Evolutionary conservation across 2,329 filamentous ascomycete genomes (phyloP), one percentile per base, ranked within the genome.

Genomic region (Penicillium brasilianum): DNA sequence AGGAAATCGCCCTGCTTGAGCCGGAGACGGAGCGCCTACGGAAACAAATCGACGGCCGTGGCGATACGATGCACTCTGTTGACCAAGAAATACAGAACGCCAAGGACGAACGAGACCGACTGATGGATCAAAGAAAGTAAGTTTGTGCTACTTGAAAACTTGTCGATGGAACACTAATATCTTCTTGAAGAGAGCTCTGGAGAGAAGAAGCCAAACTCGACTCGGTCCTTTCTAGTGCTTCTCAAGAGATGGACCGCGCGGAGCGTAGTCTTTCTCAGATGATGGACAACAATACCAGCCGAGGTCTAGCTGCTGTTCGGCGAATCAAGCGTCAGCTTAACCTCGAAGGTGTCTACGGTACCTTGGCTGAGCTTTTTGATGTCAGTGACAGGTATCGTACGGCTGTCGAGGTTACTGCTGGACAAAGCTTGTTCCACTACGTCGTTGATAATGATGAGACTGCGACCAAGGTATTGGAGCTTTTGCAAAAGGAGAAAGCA

Each of bases 361-460:
- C 93, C 0, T 79, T 99, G 39, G 93, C 94, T 4, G 96, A 99
- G 75, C 85, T 99, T n/a, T 87, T 98, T 69, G 87, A 93, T 57
- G 92, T 97, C 52, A 87, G 84, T 60, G 92, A 97, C 56, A 86
- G 87, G 56, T 98, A 97, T 78, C 88, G 93, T 62, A 88, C 93
- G 11, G 92, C 95, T 1, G 90, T 96, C 10, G 95, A 99, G 78
- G 92, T 96, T 69, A 95, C 93, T 55, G 95, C 94, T 2, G 95
- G 95, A 18, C 89, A 89, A 65, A 96, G 92, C 74, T 83, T 99
- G 9, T 99, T 99, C 79, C 92, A 99, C 77, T 97, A 97, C 67
- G 88, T 99, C 11, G 94, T 98, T 46, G 94, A 99, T 75, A 94
- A 90, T 53, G 92, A 96, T 62, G 87, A 90, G 43, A 97, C 93